These are phyloP conservation scores for Penicillium sp. DNA, from an alignment of 2,329 filamentous ascomycete species.

Conservation along the genomic window DNA sequence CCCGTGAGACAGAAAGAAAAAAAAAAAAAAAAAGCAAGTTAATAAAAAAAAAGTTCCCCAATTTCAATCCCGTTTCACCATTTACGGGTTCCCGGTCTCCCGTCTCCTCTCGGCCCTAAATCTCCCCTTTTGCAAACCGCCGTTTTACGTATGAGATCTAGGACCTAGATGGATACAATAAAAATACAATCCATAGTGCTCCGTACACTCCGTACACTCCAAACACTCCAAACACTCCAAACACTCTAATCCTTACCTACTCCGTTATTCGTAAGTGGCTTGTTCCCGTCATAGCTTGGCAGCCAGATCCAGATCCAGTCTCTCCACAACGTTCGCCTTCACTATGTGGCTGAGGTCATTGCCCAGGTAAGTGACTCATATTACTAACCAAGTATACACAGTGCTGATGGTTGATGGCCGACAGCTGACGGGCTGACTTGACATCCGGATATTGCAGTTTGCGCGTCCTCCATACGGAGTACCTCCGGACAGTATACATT, in stretches of 20 bases:
- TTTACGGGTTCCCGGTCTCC: not conserved
- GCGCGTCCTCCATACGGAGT: not conserved
- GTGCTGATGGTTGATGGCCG: not conserved
- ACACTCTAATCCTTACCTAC: not conserved
- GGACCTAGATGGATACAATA: not conserved
- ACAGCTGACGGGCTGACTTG: not conserved
- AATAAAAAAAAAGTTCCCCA: not conserved
- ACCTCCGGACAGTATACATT: not conserved
- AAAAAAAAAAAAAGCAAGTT: not conserved
- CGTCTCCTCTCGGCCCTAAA: not conserved
- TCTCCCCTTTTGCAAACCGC: not conserved
- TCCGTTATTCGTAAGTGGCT: not conserved
- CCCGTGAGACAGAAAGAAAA: not conserved
- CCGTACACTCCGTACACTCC: not conserved
- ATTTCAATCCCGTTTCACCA: not conserved
- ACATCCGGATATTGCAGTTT: not conserved
- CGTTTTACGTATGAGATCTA: not conserved
- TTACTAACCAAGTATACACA: not conserved
- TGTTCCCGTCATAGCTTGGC: not conserved
- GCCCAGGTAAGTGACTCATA: not conserved
- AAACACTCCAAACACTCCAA: too few species aligned
- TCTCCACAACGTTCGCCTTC: not conserved
- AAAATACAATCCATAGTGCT: not conserved
- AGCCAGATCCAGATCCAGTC: not conserved
- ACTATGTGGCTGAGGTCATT: not conserved